Evolutionary conservation across 257 asterid species (phyloP).

Genomic region (Haberlea rhodopensis): DNA sequence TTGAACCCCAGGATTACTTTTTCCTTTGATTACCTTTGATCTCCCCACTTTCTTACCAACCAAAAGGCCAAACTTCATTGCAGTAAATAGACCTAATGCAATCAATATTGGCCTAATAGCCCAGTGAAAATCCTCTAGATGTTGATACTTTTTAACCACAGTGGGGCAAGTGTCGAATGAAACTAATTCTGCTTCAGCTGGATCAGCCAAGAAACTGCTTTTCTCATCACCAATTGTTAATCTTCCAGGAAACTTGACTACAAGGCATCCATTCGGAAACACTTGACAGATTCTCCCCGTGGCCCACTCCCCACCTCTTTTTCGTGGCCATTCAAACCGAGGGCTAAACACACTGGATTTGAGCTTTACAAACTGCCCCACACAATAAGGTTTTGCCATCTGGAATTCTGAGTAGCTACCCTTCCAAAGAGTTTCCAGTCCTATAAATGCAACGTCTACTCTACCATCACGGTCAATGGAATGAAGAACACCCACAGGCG

Average conservation of each 20-base stretch:
- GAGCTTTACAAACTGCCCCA: slow-evolving; percentile 70
- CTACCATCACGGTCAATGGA: slow-evolving; percentile 56
- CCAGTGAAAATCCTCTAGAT: slow-evolving; percentile 92
- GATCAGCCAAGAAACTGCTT: slow-evolving; percentile 59
- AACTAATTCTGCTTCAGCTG: slow-evolving; percentile 72
- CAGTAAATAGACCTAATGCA: slow-evolving; percentile 71
- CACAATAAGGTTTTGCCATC: slow-evolving; percentile 68
- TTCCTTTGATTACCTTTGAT: slow-evolving; percentile 33
- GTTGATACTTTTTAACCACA: slow-evolving; percentile 70
- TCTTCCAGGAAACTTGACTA: slow-evolving; percentile 69
- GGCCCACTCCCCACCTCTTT: slow-evolving; percentile 60
- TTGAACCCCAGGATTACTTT: slow-evolving; percentile 11
- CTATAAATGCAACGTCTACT: slow-evolving; percentile 66
- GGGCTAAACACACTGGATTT: slow-evolving; percentile 54
- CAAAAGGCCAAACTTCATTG: slow-evolving; percentile 64
- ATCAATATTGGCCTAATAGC: slow-evolving; percentile 72
- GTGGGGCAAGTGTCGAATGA: slow-evolving; percentile 54
- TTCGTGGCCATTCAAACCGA: slow-evolving; percentile 75
- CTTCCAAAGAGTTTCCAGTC: slow-evolving; percentile 69
- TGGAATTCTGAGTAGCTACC: slow-evolving; percentile 66
- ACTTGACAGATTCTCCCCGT: slow-evolving; percentile 60
- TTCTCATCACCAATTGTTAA: slow-evolving; percentile 36
- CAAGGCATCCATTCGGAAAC: slow-evolving; percentile 76
- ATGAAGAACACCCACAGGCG: slow-evolving; percentile 70
- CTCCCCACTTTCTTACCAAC: slow-evolving; percentile 56